Percentiles rank a stretch among this genome's conserved stretches.
Evolutionary conservation across 2,329 filamentous ascomycete genomes (phyloP).

Genomic region (Exutisphaerella laricina): DNA sequence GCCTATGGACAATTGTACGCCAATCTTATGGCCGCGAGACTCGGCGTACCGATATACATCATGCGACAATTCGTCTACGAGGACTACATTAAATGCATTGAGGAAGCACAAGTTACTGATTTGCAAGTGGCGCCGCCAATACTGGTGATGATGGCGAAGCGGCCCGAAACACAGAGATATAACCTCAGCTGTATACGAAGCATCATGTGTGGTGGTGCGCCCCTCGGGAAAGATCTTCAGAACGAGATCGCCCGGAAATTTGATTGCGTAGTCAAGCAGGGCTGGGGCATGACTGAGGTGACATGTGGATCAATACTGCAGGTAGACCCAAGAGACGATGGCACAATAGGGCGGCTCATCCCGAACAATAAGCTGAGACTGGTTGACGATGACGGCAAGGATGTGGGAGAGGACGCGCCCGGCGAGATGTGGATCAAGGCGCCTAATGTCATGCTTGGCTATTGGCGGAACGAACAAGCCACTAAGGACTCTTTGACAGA

Average conservation of each 20-base stretch:
- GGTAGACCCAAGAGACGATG: constrained; percentile 30
- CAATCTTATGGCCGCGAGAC: constrained; percentile 39
- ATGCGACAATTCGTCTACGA: constrained; percentile 40
- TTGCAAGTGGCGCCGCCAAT: constrained; percentile 41
- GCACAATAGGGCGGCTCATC: constrained; percentile 37
- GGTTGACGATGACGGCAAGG: constrained; percentile 39
- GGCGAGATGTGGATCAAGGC: constrained; percentile 39
- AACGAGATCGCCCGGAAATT: constrained; percentile 36
- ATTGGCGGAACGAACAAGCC: constrained; percentile 38
- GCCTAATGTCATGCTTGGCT: constrained; percentile 38
- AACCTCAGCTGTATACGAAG: constrained; percentile 38
- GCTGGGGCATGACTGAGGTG: constrained; percentile 40
- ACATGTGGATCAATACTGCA: constrained; percentile 39
- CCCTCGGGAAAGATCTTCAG: constrained; percentile 39
- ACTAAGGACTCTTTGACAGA: constrained; percentile 35
- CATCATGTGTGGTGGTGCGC: constrained; percentile 40
- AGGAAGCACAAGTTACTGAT: constrained; percentile 36
- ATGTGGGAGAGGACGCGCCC: constrained; percentile 34
- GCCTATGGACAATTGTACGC: constrained; percentile 45
- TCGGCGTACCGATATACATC: constrained; percentile 42
- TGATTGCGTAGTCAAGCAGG: constrained; percentile 35
- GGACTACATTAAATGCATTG: constrained; percentile 36
- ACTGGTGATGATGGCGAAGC: constrained; percentile 41
- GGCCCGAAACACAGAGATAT: constrained; percentile 39
- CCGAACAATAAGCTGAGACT: constrained; percentile 38